Evolutionary conservation across 805 yeast species (phyloP), one percentile per base, ranked within the genome.

Genomic region (Barnettozyma sp.): DNA sequence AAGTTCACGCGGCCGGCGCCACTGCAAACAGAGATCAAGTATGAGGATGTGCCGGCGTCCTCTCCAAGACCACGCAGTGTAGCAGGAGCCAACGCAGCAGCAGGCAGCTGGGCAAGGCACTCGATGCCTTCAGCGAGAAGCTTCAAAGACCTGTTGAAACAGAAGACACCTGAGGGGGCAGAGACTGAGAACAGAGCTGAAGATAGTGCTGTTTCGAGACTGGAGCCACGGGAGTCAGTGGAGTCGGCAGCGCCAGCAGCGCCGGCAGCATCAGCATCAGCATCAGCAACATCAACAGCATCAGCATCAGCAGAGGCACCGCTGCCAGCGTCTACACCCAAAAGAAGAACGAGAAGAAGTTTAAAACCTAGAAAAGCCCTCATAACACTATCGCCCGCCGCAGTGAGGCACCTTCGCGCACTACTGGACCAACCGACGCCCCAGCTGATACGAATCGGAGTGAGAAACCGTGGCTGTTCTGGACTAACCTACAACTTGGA

Each of bases 391-490:
- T 71, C 90, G 0, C 76, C 83, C 3, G 72, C 68, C 34, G 98
- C 98, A 1, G 63, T 85, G 2, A 56, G 58, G 5, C 97, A 92
- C 60, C 62, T 92, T 40, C 64, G 65, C 38, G 71, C 68, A 1
- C 65, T 92, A 18, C 62, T 82, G 44, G 74, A 79, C 36, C 82
- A 78, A 45, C 97, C 97, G 5, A 76, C 76, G 30, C 97, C 97
- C 10, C 77, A 90, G 62, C 68, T 86, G 52, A 85, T 92, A 32
- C 72, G 97, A 49, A 80, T 92, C 11, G 95, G 97, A 12, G 97
- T 94, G n/a, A 76, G 76, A 45, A 92, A 92, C 61, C 71, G 97
- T 55, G 98, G 98, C 5, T 92, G 98, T 59, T 90, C 97, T 0
- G 98, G 98, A 0, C 70, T 92, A 41, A 78, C 95, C 0, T 92